phyloP scores from a whole-genome alignment of 805 yeast genomes.

The Cyberlindnera petersonii region DNA sequence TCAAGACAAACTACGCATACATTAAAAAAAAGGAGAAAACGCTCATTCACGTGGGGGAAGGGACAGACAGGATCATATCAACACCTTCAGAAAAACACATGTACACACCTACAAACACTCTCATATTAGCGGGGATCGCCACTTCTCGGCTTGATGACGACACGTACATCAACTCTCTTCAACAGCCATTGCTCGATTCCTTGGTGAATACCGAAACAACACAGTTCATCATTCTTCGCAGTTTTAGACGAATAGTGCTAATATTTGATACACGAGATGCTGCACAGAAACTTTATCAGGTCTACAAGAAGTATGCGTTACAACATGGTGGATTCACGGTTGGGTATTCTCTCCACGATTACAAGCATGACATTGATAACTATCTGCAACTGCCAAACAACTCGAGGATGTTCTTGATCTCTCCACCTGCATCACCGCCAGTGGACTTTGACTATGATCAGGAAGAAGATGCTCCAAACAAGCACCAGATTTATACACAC shows the following conservation, averaged over 20 bases:
- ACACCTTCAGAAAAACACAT: not conserved
- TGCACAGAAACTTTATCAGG: slow-evolving; percentile 6
- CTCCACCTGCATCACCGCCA: slow-evolving; percentile 42
- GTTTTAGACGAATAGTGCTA: slow-evolving; percentile 26
- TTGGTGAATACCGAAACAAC: slow-evolving; percentile 20
- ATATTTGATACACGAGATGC: slow-evolving; percentile 21
- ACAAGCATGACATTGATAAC: slow-evolving; percentile 14
- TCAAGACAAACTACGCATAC: too few relatives aligned
- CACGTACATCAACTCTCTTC: slow-evolving; percentile 19
- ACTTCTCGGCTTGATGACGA: slow-evolving; percentile 17
- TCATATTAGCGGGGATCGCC: slow-evolving; percentile 25
- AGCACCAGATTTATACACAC: slow-evolving; percentile 26
- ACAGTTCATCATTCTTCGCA: slow-evolving; percentile 28
- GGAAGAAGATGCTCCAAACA: slow-evolving; percentile 36
- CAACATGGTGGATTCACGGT: slow-evolving; percentile 8
- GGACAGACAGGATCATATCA: too few relatives aligned
- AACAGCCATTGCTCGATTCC: slow-evolving; percentile 24
- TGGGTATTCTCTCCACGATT: slow-evolving; percentile 22
- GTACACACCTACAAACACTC: slow-evolving; percentile 24
- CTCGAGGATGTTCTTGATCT: slow-evolving; percentile 34
- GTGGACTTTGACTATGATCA: slow-evolving; percentile 36
- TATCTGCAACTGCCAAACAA: slow-evolving; percentile 33
- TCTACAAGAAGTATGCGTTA: slow-evolving; percentile 4
- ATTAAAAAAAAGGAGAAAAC: too few relatives aligned
- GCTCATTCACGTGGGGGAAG: too few relatives aligned